Conservation (phyloP, 495 filamentous ascomycete genomes). For the Hamigera avellanea region DNA sequence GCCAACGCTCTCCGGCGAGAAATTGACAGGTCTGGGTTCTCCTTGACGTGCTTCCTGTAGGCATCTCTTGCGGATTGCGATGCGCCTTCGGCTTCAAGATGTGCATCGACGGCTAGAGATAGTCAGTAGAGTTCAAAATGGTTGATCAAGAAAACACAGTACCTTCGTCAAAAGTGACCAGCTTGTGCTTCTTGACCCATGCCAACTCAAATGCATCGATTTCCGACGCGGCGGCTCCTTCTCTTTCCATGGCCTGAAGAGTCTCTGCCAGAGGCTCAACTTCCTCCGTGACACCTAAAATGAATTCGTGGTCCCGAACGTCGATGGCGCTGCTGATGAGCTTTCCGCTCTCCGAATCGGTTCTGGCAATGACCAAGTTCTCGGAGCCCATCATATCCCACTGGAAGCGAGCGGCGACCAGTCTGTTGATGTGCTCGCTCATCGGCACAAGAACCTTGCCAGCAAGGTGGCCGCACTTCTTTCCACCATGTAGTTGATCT, state of each 20-base stretch:
- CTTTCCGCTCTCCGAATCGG: constrained; percentile 87
- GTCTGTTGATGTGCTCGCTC: constrained; percentile 90
- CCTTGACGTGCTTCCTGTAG: constrained; percentile 49
- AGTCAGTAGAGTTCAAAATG: constrained; percentile 8
- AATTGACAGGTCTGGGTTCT: constrained; percentile 61
- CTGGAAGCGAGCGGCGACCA: constrained; percentile 85
- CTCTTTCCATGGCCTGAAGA: constrained; percentile 77
- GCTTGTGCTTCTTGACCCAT: constrained; percentile 79
- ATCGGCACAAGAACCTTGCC: constrained; percentile 94
- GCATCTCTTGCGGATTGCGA: constrained; percentile 46
- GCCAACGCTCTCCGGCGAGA: constrained; percentile 64
- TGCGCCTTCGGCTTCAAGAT: constrained; percentile 54
- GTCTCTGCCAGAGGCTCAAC: constrained; percentile 73
- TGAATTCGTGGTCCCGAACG: constrained; percentile 90
- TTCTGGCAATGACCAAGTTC: constrained; percentile 87
- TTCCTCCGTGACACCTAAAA: constrained; percentile 68
- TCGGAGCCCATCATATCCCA: constrained; percentile 97
- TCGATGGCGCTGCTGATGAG: constrained; percentile 85
- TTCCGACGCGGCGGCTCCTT: constrained; percentile 63
- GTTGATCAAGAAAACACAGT: background rate
- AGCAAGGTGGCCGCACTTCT: constrained; percentile 96
- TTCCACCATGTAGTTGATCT: constrained; percentile 93
- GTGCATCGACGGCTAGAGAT: constrained; percentile 51
- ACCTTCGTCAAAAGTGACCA: constrained; percentile 89
- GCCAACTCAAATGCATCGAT: constrained; percentile 78